Conservation (phyloP, 106 monocot species). For the Narthecium ossifragum region DNA sequence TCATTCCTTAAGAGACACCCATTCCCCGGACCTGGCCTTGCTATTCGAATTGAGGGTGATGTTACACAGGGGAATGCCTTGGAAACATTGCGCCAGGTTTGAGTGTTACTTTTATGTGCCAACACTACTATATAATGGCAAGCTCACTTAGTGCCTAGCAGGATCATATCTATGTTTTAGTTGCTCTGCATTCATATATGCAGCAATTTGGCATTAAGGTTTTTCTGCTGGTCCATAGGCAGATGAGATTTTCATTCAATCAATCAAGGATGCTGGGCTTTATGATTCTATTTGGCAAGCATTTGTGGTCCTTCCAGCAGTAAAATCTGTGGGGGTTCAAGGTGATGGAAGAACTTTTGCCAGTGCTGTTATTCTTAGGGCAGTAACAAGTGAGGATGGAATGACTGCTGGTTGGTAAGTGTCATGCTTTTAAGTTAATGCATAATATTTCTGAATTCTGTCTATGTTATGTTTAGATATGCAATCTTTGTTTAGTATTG, state of each 20-base stretch:
- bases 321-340: conserved; percentile 90
- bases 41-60: conserved; percentile 89
- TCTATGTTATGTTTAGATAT: too few species aligned
- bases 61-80: conserved; percentile 93
- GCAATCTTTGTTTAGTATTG: too few species aligned
- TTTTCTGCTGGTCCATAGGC: too few species aligned
- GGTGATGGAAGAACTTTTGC: conserved; percentile 96
- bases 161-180: background rate
- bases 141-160: too few species aligned
- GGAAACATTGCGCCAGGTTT: conserved; percentile 83
- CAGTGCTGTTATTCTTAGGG: conserved; percentile 79
- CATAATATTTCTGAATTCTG: background rate
- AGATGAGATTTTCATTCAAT: conserved; percentile 95
- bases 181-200: too few species aligned
- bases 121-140: background rate
- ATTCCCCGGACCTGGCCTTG: conserved; percentile 98
- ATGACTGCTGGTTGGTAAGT: conserved; percentile 97
- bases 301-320: conserved; percentile 91
- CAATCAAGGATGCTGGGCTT: conserved; percentile 91
- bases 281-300: conserved; percentile 99
- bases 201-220: too few species aligned
- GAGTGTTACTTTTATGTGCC: background rate
- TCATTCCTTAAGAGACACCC: conserved; percentile 94
- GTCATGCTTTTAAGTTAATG: background rate
- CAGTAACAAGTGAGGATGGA: conserved; percentile 92